Conservation (phyloP, 495 filamentous ascomycete genomes). For the Neurospora africana region DNA sequence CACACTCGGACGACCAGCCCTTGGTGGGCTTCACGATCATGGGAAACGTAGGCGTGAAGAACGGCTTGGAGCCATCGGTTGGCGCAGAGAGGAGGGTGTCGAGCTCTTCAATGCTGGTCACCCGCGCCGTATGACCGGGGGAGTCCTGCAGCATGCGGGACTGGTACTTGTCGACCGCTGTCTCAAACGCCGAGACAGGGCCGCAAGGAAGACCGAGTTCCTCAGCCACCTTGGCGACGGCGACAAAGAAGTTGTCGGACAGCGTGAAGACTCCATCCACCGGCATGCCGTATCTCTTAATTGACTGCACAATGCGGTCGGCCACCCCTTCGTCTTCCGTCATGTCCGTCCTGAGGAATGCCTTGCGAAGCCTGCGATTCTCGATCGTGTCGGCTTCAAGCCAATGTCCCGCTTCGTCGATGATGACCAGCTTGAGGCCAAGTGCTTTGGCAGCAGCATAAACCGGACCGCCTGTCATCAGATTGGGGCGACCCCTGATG, state of each 20-base stretch:
- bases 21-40: slow-evolving; percentile 25
- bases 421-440: slow-evolving; percentile 34
- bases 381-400: slow-evolving; percentile 22
- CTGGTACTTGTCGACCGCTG: slow-evolving; percentile 33
- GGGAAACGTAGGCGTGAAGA: slow-evolving; percentile 12
- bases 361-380: slow-evolving; percentile 26
- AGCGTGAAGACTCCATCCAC: slow-evolving; percentile 31
- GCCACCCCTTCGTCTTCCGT: slow-evolving; percentile 21
- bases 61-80: background rate
- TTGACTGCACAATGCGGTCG: slow-evolving; percentile 22
- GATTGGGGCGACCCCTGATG: slow-evolving; percentile 26
- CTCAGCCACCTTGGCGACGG: slow-evolving; percentile 23
- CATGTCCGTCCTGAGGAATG: slow-evolving; percentile 24
- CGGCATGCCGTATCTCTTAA: slow-evolving; percentile 21
- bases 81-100: slow-evolving; percentile 4
- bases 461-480: slow-evolving; percentile 25
- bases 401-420: slow-evolving; percentile 41
- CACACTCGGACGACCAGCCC: slow-evolving; percentile 23
- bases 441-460: slow-evolving; percentile 32
- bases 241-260: slow-evolving; percentile 29
- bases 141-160: slow-evolving; percentile 28
- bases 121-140: slow-evolving; percentile 15
- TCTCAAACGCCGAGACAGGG: slow-evolving; percentile 26
- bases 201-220: slow-evolving; percentile 24
- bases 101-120: slow-evolving; percentile 12